Conservation (phyloP, 495 filamentous ascomycete genomes). For the Staphylotrichum longicolle region DNA sequence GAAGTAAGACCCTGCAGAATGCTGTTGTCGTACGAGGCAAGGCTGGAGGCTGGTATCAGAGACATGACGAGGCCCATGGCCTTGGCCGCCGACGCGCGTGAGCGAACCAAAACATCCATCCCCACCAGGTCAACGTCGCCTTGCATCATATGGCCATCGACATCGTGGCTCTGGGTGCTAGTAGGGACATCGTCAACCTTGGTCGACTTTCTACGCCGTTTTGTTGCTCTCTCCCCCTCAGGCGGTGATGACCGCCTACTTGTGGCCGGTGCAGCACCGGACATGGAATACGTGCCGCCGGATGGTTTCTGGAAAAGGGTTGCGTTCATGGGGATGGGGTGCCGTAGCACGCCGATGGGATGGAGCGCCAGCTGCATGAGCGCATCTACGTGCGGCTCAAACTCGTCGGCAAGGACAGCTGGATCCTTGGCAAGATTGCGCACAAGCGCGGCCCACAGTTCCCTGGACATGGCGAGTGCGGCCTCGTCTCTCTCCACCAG, state of each 20-base stretch:
- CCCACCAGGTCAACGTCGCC: constrained; percentile 95
- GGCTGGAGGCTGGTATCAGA: constrained; percentile 49
- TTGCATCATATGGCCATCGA: constrained; percentile 96
- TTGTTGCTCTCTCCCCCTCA: constrained; percentile 50
- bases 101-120: constrained; percentile 79
- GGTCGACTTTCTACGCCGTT: constrained; percentile 77
- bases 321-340: constrained; percentile 86
- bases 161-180: constrained; percentile 71
- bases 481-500: constrained; percentile 86
- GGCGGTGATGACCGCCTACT: constrained; percentile 62
- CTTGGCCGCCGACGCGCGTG: constrained; percentile 78
- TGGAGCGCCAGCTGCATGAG: constrained; percentile 78
- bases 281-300: constrained; percentile 70
- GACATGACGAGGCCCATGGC: constrained; percentile 78
- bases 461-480: constrained; percentile 69
- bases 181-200: constrained; percentile 70
- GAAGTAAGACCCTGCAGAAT: constrained; percentile 66
- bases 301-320: constrained; percentile 90
- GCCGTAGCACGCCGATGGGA: constrained; percentile 84
- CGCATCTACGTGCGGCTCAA: constrained; percentile 67
- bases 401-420: constrained; percentile 59
- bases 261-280: constrained; percentile 44
- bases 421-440: constrained; percentile 60
- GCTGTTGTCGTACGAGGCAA: constrained; percentile 52
- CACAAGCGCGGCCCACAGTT: constrained; percentile 81